Evolutionary conservation across 2,329 filamentous ascomycete genomes (phyloP), one percentile per base, ranked within the genome.

Genomic region (Ascochyta fabae): DNA sequence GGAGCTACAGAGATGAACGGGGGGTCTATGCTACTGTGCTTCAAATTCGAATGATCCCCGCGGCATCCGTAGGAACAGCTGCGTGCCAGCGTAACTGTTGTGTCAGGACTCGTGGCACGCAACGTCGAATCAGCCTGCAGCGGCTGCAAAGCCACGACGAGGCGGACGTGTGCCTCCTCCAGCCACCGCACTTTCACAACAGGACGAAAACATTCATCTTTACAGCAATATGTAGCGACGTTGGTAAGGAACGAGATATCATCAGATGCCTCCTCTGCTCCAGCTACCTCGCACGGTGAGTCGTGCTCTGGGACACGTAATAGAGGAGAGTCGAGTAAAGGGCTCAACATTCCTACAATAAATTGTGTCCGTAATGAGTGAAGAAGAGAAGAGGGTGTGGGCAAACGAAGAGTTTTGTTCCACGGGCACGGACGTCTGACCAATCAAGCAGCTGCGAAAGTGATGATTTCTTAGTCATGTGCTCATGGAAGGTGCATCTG

Each of bases 241-340:
- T 87, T 80, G 83, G 84, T 87, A 87, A 87, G 84, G 85, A 86
- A 85, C 83, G 75, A 75, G 77, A 78, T 79, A 79, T 86, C 82
- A 86, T 84, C 65, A 79, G 79, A 68, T 74, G 77, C 81, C 80
- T 86, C 81, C 78, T 81, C 77, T 77, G 83, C 83, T 87, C 85
- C 85, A 88, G 84, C 84, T 87, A 84, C 83, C 83, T 80, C 77
- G 83, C 84, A 73, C 73, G 72, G 75, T 65, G 66, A 74, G 73
- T 75, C 76, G 77, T 83, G 77, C 73, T 87, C 84, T 88, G 71
- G 84, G 82, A 79, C 80, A 84, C 81, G 78, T 83, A 83, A 81
- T 80, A 88, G 85, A 85, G 84, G 83, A 83, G 73, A 77, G 73
- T 78, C 75, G 78, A 79, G 83, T 80, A 64, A 71, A 65, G 59